phyloP scores from a whole-genome alignment of 1,284 basidiomycete genomes.

The Leccinum proliferum region DNA sequence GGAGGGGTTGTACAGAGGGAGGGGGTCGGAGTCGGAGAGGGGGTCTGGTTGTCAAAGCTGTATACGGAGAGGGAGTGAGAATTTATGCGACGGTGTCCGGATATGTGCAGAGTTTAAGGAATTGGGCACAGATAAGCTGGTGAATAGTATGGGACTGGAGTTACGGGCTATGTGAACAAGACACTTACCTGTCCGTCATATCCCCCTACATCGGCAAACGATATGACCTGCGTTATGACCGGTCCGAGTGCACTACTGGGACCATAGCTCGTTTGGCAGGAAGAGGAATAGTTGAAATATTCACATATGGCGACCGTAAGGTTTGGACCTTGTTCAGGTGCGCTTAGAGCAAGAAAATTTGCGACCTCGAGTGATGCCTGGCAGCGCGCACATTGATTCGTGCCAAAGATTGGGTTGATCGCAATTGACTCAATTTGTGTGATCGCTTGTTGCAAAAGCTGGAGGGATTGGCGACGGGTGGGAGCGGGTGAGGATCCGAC shows the following conservation, averaged over 20 bases:
- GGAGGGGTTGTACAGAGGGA: background rate
- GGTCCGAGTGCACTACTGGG: constrained; percentile 45
- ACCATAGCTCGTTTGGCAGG: constrained; percentile 47
- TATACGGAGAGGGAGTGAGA: constrained; percentile 8
- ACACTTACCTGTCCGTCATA: constrained; percentile 59
- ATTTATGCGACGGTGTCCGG: constrained; percentile 38
- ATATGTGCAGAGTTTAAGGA: constrained; percentile 45
- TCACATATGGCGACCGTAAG: constrained; percentile 60
- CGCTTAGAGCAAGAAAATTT: constrained; percentile 64
- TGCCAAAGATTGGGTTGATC: constrained; percentile 43
- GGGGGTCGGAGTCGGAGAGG: background rate
- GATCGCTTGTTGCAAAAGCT: constrained; percentile 46
- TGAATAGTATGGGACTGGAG: constrained; percentile 13
- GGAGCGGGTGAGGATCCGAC: constrained; percentile 60
- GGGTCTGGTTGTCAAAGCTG: constrained; percentile 4
- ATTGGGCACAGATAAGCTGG: constrained; percentile 52
- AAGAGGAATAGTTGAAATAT: constrained; percentile 47
- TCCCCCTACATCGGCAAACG: constrained; percentile 60
- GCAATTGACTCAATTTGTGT: constrained; percentile 51
- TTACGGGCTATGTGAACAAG: constrained; percentile 14
- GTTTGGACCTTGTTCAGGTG: constrained; percentile 55
- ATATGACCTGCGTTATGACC: constrained; percentile 61
- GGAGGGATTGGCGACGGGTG: constrained; percentile 43
- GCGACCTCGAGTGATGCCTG: constrained; percentile 55
- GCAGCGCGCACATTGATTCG: constrained; percentile 57